Evolutionary conservation across 108 stramenopile species (phyloP), one percentile per base, ranked within the genome.

Genomic region (Aurantiochytrium sp.): DNA sequence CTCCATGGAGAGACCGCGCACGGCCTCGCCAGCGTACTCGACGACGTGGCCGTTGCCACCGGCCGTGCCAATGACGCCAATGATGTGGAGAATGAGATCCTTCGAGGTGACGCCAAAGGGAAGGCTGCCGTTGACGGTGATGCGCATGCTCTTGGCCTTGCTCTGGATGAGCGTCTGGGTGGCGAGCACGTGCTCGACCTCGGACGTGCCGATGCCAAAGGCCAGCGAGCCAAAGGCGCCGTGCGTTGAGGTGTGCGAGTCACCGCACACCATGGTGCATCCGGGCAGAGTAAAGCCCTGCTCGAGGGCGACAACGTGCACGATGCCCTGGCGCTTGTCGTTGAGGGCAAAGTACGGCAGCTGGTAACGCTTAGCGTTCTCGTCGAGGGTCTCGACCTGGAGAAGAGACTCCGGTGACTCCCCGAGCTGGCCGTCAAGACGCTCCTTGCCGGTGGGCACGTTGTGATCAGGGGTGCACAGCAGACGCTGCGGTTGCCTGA

Each of bases 211-310:
- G 92, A 98, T 98, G 72, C 97, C 97, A 93, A 98, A 98, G 18
- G 97, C 97, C 72, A 98, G 87, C 5, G 96, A 96, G 44, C 97
- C 97, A 90, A 98, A 98, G 51, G 97, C 97, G 44, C 97, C 97
- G 90, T 98, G 97, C 5, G 97, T 98, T 19, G 96, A 96, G 44
- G 97, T 98, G 92, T 98, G 97, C 55, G 94, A 94, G 91, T 98
- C 97, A 64, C 97, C 97, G 92, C 97, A 98, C 25, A 98, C 97
- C 53, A 94, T 93, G 64, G 96, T 96, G 59, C 93, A 93, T 19
- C 97, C 97, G 45, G 97, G 97, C 73, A 98, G 88, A 43, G 97
- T 98, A 89, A 98, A 98, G 58, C 97, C 97, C 92, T 98, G 97
- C 93, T 98, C 97, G 25, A 96, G 96, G 53, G 96, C 97, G 87